Base-by-base conservation (phyloP, 345 rosid genomes). In the Theobroma cacao region DNA sequence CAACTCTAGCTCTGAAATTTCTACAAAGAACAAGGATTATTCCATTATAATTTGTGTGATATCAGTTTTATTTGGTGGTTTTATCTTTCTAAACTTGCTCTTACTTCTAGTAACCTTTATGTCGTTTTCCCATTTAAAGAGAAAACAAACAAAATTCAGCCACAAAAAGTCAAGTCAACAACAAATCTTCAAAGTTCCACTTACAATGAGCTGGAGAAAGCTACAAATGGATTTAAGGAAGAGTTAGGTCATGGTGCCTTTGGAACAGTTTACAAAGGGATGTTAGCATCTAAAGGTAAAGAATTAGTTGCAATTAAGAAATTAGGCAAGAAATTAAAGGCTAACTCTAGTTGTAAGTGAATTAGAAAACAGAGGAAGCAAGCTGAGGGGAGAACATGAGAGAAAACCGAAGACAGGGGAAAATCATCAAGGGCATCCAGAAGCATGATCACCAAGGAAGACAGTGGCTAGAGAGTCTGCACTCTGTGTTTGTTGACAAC, bases 51-150 rank as follows among this genome's bases (percentile, higher is more conserved):
- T 79, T 6, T 18, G 69, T 33, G 58, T 68, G 18, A 84, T 81
- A 75, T 79, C 85, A 2, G 66, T 38, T 26, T 59, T 84, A 17
- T 66, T 86, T 41, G 67, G 86, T 14, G 69, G 87, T 79, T 86
- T 84, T 0, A 72, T 38, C 4, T 77, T 82, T 18, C n/a, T 87
- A 7, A 85, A 85, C 62, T 24, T 84, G 15, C 66, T 88, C 22
- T 60, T 82, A 11, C 30, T 84, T n/a, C 13, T 74, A 17, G 31
- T 43, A 66, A 38, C 63, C 18, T 22, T 22, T 17, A 1, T 64
- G 59, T 4, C 24, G 1, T 5, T 76, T 33, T 68, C 73, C 63
- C 65, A 45, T 11, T 31, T 75, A 17, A 77, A 47, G 28, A 45
- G 66, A 56, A 62, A 5, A 30, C 12, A 3, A n/a, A 68, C 26